Conservation (phyloP, 306 rosid genomes). For the Vigna nakashimae region DNA sequence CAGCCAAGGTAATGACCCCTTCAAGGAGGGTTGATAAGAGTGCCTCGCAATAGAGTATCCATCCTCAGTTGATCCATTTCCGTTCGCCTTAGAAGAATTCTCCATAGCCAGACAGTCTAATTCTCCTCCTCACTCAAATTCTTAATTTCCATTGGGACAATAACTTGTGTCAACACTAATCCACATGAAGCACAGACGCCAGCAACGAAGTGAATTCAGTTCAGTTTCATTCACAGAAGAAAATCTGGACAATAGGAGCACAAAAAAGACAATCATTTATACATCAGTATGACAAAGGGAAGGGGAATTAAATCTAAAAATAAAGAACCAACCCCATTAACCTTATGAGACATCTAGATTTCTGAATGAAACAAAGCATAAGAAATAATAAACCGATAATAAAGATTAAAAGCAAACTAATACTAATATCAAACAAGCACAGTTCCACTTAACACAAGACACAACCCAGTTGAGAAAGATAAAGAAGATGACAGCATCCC, state of each 20-base stretch:
- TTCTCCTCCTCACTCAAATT: conserved; percentile 43
- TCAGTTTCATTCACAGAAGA: conserved; percentile 37
- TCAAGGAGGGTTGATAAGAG: conserved; percentile 56
- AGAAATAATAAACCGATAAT: neutral
- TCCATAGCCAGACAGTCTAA: conserved; percentile 55
- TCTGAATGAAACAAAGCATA: neutral
- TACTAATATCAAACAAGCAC: conserved; percentile 31
- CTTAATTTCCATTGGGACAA: conserved; percentile 45
- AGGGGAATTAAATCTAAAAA: conserved; percentile 30
- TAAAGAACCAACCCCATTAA: conserved; percentile 1
- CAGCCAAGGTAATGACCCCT: conserved; percentile 76
- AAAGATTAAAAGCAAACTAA: conserved; percentile 21
- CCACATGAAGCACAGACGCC: conserved; percentile 47
- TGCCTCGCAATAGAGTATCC: conserved; percentile 60
- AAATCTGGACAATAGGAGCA: conserved; percentile 32
- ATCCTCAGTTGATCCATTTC: conserved; percentile 57
- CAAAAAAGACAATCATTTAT: conserved; percentile 26
- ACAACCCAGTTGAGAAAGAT: conserved; percentile 33
- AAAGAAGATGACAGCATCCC: conserved; percentile 4
- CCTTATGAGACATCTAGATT: conserved; percentile 37
- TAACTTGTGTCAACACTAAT: conserved; percentile 40
- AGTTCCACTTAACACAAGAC: conserved; percentile 14
- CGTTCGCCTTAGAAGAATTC: conserved; percentile 56
- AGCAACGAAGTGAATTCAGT: conserved; percentile 41
- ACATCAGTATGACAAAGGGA: conserved; percentile 33